Percentiles rank a stretch among this genome's conserved stretches.
These are phyloP conservation scores for Sarocladium oryzae DNA, from an alignment of 2,329 filamentous ascomycete species.

Conservation along the genomic window DNA sequence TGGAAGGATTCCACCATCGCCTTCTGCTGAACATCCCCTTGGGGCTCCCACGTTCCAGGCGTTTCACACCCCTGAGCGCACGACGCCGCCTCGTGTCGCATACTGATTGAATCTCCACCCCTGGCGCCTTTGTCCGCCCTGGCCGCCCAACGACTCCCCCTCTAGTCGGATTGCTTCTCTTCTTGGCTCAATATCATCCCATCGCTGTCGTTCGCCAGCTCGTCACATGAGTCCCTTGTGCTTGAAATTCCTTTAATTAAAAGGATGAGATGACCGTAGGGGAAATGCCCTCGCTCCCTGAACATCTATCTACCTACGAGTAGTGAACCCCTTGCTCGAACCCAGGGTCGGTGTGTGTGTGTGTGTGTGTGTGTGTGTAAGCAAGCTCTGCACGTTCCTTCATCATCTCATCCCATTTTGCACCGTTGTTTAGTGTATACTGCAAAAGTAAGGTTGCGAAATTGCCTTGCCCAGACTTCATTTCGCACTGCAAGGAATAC, in stretches of 20 bases:
- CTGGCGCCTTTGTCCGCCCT: too few species aligned
- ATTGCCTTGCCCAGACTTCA: neutral
- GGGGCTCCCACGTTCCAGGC: neutral
- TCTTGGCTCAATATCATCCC: neutral
- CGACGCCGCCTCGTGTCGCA: slow-evolving; percentile 7
- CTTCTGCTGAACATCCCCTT: too few species aligned
- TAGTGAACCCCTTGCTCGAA: too few species aligned
- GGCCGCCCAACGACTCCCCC: too few species aligned
- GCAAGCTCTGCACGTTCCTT: neutral
- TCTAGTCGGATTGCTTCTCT: neutral
- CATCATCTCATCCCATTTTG: neutral
- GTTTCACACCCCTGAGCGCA: slow-evolving; percentile 8
- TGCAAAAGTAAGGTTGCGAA: neutral
- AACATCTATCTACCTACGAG: too few species aligned
- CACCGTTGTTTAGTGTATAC: slow-evolving; percentile 6
- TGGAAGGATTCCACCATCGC: too few species aligned
- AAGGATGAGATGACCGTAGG: too few species aligned
- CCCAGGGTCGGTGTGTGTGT: too few species aligned
- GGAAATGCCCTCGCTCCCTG: too few species aligned
- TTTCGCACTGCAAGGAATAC: too few species aligned
- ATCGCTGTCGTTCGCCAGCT: neutral
- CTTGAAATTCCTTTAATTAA: too few species aligned
- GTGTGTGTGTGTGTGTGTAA: too few species aligned
- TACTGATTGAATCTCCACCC: slow-evolving; percentile 7
- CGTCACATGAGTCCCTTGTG: neutral